phyloP scores from a whole-genome alignment of 2,329 filamentous ascomycete species.

The Beauveria sp. region DNA sequence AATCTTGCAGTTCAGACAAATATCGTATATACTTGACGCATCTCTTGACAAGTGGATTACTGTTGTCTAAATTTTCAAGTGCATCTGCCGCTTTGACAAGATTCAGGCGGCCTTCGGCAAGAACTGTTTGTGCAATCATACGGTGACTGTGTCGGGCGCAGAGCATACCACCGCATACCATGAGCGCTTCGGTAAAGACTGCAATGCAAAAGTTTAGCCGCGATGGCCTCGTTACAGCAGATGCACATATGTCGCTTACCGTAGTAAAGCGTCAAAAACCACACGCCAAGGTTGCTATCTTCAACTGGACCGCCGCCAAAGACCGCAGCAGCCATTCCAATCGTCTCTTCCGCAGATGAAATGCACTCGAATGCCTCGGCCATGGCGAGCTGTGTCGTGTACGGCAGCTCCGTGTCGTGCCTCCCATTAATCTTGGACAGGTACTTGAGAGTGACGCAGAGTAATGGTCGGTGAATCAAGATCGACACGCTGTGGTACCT shows the following conservation, averaged over 20 bases:
- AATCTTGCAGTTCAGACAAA: constrained; percentile 3
- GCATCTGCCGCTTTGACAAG: constrained; percentile 4
- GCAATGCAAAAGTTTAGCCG: not conserved
- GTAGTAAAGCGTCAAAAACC: constrained; percentile 26
- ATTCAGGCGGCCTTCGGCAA: not conserved
- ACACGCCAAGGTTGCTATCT: constrained; percentile 20
- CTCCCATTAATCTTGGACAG: constrained; percentile 3
- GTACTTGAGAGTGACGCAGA: constrained; percentile 11
- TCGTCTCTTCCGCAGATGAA: constrained; percentile 18
- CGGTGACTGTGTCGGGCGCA: constrained; percentile 2
- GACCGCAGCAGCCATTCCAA: constrained; percentile 16
- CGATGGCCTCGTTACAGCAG: too few relatives aligned
- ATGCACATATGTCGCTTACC: constrained; percentile 15
- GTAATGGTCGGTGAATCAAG: constrained; percentile 23
- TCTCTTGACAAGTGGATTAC: constrained; percentile 1
- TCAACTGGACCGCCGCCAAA: constrained; percentile 6
- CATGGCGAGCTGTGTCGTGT: constrained; percentile 17
- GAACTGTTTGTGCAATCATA: not conserved
- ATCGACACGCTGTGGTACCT: constrained; percentile 26
- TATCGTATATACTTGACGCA: constrained; percentile 10
- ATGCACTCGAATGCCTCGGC: constrained; percentile 15
- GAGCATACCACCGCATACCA: constrained; percentile 7
- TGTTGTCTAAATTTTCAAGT: constrained; percentile 7
- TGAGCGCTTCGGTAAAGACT: constrained; percentile 9
- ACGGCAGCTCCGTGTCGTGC: constrained; percentile 11